phyloP scores from a whole-genome alignment of 106 monocot genomes.

The Acorus calamus region DNA sequence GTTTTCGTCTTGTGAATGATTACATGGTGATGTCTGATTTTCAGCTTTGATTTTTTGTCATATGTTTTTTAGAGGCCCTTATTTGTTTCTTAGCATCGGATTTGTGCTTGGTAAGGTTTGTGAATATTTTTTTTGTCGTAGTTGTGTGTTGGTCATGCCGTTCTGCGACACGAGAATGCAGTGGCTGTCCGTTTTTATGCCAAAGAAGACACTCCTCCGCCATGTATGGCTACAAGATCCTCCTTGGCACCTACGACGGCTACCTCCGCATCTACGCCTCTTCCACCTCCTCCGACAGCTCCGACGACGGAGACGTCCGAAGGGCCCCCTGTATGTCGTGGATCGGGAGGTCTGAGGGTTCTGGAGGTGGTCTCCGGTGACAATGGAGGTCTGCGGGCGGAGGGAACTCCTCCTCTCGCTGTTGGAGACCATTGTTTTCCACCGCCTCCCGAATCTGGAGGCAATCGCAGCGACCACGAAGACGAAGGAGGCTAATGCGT shows the following conservation, averaged over 20 bases:
- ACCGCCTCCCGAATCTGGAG: constrained; percentile 79
- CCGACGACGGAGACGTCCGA: constrained; percentile 25
- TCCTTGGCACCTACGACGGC: constrained; percentile 60
- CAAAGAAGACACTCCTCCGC: constrained; percentile 54
- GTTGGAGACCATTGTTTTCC: constrained; percentile 75
- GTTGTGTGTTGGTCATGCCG: too few relatives aligned
- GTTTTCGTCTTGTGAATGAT: too few relatives aligned
- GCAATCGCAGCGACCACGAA: constrained; percentile 62
- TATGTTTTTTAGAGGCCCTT: too few relatives aligned
- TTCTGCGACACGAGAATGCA: too few relatives aligned
- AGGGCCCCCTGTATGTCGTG: constrained; percentile 36
- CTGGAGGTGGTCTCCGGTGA: constrained; percentile 60
- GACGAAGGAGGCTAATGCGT: constrained; percentile 84
- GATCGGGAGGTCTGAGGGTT: constrained; percentile 57
- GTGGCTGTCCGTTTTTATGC: too few relatives aligned
- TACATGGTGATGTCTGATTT: too few relatives aligned
- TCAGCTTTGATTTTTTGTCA: too few relatives aligned
- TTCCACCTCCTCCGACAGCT: not conserved
- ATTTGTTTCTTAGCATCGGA: too few relatives aligned
- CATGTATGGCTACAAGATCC: constrained; percentile 49
- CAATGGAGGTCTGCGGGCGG: constrained; percentile 71
- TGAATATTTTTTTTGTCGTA: too few relatives aligned
- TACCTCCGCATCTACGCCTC: constrained; percentile 75
- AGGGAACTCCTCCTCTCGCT: constrained; percentile 81
- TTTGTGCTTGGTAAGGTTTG: too few relatives aligned